These are phyloP conservation scores for Mallotus repandus DNA, from an alignment of 441 rosid genomes.

Conservation along the genomic window DNA sequence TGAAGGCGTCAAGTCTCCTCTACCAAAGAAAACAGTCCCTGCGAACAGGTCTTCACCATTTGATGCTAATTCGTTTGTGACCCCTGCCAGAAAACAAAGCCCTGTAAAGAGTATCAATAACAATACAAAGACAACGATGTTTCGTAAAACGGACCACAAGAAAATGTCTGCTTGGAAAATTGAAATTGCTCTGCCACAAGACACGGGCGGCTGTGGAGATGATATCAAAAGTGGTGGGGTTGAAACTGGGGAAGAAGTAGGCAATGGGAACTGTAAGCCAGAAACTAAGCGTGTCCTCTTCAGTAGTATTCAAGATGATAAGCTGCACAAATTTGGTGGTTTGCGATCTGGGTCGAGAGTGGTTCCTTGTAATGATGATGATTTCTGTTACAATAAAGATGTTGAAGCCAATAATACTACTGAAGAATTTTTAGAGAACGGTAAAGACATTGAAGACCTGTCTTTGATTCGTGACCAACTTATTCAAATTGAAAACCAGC, in stretches of 20 bases:
- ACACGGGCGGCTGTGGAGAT: constrained; percentile 35
- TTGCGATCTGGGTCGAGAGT: constrained; percentile 66
- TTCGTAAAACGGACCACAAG: constrained; percentile 41
- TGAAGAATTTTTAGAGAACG: constrained; percentile 49
- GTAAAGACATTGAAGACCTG: constrained; percentile 64
- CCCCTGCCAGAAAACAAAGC: constrained; percentile 58
- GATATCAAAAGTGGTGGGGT: constrained; percentile 25
- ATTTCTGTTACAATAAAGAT: constrained; percentile 31
- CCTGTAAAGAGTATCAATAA: constrained; percentile 45
- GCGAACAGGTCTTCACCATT: constrained; percentile 61
- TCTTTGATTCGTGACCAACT: constrained; percentile 72
- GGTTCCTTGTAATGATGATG: constrained; percentile 59
- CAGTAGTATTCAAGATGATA: constrained; percentile 38
- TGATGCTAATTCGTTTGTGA: constrained; percentile 39
- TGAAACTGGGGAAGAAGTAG: constrained; percentile 32
- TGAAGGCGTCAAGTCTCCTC: constrained; percentile 44
- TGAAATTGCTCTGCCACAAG: constrained; percentile 39
- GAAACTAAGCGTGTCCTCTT: constrained; percentile 60
- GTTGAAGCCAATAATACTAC: constrained; percentile 25
- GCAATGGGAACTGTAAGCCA: constrained; percentile 28
- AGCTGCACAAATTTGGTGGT: constrained; percentile 44
- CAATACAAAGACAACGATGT: constrained; percentile 36
- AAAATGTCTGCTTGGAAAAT: constrained; percentile 42
- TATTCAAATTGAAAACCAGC: constrained; percentile 83
- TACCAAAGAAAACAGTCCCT: constrained; percentile 49